Conservation (phyloP, 768 basidiomycete genomes). For the Termitomyces sp. region DNA sequence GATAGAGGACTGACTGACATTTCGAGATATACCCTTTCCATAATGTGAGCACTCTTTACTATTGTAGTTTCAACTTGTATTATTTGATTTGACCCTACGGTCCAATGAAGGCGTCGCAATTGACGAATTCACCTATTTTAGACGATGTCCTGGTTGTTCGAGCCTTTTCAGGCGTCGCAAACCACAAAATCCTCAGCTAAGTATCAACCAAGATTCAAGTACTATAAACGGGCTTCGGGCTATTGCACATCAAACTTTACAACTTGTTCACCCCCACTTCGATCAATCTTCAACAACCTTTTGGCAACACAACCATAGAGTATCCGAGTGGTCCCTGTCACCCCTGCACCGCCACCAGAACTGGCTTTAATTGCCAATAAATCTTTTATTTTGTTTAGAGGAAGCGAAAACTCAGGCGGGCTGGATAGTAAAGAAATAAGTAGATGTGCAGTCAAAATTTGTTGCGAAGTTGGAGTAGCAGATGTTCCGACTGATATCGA, state of each 20-base stretch:
- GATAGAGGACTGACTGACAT: conserved; percentile 24
- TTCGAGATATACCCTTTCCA: conserved; percentile 2
- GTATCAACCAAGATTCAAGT: no score
- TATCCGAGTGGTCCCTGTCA: conserved; percentile 53
- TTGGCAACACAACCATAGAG: conserved; percentile 82
- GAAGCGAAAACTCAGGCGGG: conserved; percentile 50
- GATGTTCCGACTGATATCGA: conserved; percentile 28
- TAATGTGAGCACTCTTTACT: neutral
- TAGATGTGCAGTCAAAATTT: conserved; percentile 67
- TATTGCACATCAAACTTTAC: conserved; percentile 63
- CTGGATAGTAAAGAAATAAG: conserved; percentile 55
- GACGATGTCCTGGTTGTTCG: no score
- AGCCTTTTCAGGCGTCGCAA: neutral
- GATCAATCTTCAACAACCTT: conserved; percentile 70
- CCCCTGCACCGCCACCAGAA: conserved; percentile 27
- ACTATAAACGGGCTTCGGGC: neutral
- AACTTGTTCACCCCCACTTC: conserved; percentile 69
- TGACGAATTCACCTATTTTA: no score
- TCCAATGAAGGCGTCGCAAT: neutral
- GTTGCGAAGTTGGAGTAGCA: conserved; percentile 54
- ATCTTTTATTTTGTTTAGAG: conserved; percentile 62
- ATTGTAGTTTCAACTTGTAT: neutral
- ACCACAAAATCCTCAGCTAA: no score
- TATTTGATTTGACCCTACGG: neutral
- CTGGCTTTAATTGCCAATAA: conserved; percentile 42